A percentile compares a stretch with the other conserved stretches of the same genome.
Evolutionary conservation across 305 asterid genomes (phyloP).

Genomic region (Galium porrigens): DNA sequence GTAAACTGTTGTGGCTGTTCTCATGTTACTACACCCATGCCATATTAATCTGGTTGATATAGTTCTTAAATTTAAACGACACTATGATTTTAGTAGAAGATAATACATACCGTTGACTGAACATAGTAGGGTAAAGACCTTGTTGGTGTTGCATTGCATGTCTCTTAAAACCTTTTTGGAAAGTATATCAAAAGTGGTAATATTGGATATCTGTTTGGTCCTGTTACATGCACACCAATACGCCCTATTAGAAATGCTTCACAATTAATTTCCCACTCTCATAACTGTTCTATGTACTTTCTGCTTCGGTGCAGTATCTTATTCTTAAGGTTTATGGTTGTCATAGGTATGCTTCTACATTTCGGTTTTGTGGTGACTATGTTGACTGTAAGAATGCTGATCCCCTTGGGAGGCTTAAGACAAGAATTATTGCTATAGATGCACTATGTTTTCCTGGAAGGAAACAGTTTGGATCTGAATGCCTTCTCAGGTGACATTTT

Average conservation of each 20-base stretch:
- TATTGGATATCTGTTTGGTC: background rate
- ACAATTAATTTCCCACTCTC: background rate
- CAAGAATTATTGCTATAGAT: conserved; percentile 75
- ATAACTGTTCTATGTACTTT: background rate
- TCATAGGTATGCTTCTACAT: conserved; percentile 55
- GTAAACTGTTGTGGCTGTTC: background rate
- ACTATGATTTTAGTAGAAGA: background rate
- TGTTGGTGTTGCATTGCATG: background rate
- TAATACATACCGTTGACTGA: background rate
- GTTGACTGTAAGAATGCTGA: conserved; percentile 44
- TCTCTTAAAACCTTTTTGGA: background rate
- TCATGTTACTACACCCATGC: background rate
- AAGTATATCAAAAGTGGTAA: background rate
- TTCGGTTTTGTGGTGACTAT: conserved; percentile 47
- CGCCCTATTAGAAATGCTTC: background rate
- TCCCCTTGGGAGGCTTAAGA: conserved; percentile 50
- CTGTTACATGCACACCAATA: background rate
- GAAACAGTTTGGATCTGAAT: conserved; percentile 45
- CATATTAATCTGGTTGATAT: background rate
- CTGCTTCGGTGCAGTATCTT: background rate
- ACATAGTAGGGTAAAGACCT: background rate
- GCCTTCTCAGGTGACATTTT: conserved; percentile 36
- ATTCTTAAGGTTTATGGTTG: background rate
- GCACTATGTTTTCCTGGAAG: conserved; percentile 57
- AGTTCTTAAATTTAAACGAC: background rate